These are phyloP conservation scores for Pochonia chlamydosporia DNA, from an alignment of 2,329 filamentous ascomycete genomes.

Conservation along the genomic window DNA sequence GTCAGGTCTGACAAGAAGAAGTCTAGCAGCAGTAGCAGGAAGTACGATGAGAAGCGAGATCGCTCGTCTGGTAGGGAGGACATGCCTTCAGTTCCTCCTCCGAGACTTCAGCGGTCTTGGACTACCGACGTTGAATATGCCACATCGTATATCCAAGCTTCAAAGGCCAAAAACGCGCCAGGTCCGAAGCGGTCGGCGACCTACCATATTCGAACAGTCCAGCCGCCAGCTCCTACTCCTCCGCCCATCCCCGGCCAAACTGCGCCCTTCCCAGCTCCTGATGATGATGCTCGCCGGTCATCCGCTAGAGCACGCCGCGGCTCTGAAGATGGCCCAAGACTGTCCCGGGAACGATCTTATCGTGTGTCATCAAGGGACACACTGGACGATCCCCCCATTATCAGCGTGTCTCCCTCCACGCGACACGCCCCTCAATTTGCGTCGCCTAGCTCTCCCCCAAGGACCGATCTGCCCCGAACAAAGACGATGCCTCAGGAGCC, in stretches of 20 bases:
- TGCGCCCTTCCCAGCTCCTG: constrained; percentile 22
- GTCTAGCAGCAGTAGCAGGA: constrained; percentile 28
- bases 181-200: constrained; percentile 15
- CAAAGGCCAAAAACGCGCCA: constrained; percentile 18
- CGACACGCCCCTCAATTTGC: constrained; percentile 20
- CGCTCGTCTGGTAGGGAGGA: constrained; percentile 29
- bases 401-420: constrained; percentile 22
- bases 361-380: constrained; percentile 26
- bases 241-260: constrained; percentile 22
- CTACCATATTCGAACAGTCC: constrained; percentile 16
- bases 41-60: constrained; percentile 31
- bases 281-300: constrained; percentile 26
- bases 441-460: constrained; percentile 26
- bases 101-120: constrained; percentile 18
- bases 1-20: constrained; percentile 32
- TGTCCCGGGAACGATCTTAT: constrained; percentile 22
- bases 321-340: constrained; percentile 21
- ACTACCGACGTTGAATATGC: constrained; percentile 17
- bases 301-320: constrained; percentile 26
- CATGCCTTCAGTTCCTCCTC: constrained; percentile 14
- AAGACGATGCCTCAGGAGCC: constrained; percentile 29
- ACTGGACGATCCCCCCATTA: constrained; percentile 23
- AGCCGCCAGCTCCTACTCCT: constrained; percentile 30
- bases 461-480: constrained; percentile 23
- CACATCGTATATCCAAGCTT: constrained; percentile 24